phyloP scores from a whole-genome alignment of 176 grass and related monocot species.

The Secale cereale region DNA sequence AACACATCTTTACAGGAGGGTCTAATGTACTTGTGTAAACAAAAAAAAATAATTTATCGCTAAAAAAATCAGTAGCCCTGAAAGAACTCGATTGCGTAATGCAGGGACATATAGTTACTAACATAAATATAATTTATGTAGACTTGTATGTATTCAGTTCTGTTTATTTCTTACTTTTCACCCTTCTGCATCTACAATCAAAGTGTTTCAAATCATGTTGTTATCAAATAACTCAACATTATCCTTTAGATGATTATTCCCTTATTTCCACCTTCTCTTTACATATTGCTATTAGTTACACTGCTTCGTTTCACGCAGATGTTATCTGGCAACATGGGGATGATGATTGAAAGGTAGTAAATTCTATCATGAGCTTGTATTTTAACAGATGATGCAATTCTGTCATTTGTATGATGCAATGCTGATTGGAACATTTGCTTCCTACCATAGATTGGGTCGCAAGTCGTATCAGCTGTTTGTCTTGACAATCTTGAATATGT shows the following conservation, averaged over 20 bases:
- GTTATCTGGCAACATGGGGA: conserved; percentile 41
- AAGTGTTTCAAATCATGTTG: background rate
- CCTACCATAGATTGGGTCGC: background rate
- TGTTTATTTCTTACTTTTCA: background rate
- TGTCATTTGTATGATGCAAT: background rate
- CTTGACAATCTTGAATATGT: conserved; percentile 9
- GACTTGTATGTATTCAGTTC: background rate
- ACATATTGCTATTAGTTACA: conserved; percentile 19
- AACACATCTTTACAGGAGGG: background rate
- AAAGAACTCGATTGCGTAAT: background rate
- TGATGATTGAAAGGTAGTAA: conserved; percentile 46
- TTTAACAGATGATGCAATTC: background rate
- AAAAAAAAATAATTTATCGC: background rate
- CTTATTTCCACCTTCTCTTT: background rate
- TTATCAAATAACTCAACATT: background rate
- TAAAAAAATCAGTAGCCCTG: background rate
- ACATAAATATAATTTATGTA: background rate
- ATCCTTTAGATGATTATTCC: background rate
- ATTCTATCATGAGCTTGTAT: conserved; percentile 22
- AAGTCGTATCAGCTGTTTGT: background rate
- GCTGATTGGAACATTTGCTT: background rate
- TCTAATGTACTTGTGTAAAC: background rate
- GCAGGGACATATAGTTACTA: background rate
- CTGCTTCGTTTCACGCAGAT: conserved; percentile 41
- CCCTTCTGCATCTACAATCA: background rate